Conservation (phyloP, 1,284 basidiomycete genomes). For the Puccinia horiana region DNA sequence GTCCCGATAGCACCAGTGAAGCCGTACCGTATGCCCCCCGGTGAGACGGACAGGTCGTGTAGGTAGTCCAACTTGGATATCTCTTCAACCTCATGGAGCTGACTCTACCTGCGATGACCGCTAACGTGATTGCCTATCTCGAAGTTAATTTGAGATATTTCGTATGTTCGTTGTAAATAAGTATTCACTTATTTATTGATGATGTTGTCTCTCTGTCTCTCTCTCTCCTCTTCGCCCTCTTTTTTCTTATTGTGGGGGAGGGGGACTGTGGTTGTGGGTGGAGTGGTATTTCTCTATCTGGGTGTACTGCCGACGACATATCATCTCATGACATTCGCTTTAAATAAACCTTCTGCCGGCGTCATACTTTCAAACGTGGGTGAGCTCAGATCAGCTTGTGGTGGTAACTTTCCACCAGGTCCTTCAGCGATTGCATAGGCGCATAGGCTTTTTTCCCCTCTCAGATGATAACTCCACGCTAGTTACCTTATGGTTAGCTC, state of each 20-base stretch:
- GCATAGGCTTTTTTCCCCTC: slow-evolving; percentile 11
- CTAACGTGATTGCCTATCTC: slow-evolving; percentile 13
- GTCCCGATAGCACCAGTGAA: not conserved
- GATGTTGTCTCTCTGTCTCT: not conserved
- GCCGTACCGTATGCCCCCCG: not conserved
- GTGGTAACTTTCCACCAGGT: slow-evolving; percentile 29
- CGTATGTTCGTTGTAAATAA: slow-evolving; percentile 5
- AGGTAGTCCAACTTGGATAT: not conserved
- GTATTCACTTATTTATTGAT: not conserved
- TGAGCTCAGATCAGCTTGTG: slow-evolving; percentile 38
- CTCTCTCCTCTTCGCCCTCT: not conserved
- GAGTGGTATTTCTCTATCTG: slow-evolving; percentile 29
- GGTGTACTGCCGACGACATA: slow-evolving; percentile 17
- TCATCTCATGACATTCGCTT: slow-evolving; percentile 31
- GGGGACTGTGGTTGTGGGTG: slow-evolving; percentile 16
- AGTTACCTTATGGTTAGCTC: slow-evolving; percentile 14
- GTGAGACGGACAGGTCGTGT: not conserved
- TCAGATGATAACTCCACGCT: slow-evolving; percentile 34
- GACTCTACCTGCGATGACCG: slow-evolving; percentile 12
- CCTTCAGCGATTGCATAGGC: not conserved
- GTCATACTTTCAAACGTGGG: slow-evolving; percentile 42
- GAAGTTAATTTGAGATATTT: slow-evolving; percentile 8
- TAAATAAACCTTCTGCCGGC: slow-evolving; percentile 34
- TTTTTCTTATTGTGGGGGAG: not conserved
- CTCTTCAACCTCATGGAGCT: not conserved